Conservation (phyloP, 129 eudicot species). For the Tanacetum coccineum region DNA sequence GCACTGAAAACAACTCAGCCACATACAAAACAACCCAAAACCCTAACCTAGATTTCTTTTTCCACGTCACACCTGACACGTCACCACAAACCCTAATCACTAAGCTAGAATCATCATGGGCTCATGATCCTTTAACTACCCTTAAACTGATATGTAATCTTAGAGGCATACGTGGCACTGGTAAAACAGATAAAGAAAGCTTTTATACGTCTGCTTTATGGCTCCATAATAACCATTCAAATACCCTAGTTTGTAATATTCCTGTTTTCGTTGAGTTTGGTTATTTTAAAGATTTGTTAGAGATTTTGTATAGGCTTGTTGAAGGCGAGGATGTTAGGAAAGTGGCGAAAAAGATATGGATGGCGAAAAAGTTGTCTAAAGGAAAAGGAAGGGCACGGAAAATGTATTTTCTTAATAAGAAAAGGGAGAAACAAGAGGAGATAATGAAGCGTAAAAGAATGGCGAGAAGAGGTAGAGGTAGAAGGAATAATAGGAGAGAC, state of each 20-base stretch:
- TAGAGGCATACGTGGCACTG: constrained; percentile 23
- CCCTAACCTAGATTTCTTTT: constrained; percentile 40
- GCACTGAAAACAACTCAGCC: not conserved
- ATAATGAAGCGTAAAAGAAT: constrained; percentile 14
- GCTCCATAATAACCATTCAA: constrained; percentile 41
- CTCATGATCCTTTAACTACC: constrained; percentile 1
- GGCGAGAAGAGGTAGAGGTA: constrained; percentile 22
- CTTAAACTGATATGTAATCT: constrained; percentile 40
- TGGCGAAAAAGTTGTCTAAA: not conserved
- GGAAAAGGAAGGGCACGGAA: constrained; percentile 15
- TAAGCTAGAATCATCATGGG: constrained; percentile 12
- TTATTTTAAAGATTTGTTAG: constrained; percentile 38
- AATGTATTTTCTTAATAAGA: constrained; percentile 15
- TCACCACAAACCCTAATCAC: constrained; percentile 19
- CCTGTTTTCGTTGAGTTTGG: constrained; percentile 36
- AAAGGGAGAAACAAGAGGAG: not conserved
- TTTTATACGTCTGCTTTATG: constrained; percentile 45
- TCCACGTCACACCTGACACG: constrained; percentile 37
- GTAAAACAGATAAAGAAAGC: constrained; percentile 32
- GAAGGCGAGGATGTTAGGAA: constrained; percentile 23
- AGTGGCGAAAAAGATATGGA: constrained; percentile 14
- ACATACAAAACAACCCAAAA: not conserved
- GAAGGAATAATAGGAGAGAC: constrained; percentile 17
- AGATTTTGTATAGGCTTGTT: constrained; percentile 36
- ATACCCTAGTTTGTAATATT: constrained; percentile 36